Evolutionary conservation across 2,329 filamentous ascomycete species (phyloP).

Genomic region (Aspergillus ruber): DNA sequence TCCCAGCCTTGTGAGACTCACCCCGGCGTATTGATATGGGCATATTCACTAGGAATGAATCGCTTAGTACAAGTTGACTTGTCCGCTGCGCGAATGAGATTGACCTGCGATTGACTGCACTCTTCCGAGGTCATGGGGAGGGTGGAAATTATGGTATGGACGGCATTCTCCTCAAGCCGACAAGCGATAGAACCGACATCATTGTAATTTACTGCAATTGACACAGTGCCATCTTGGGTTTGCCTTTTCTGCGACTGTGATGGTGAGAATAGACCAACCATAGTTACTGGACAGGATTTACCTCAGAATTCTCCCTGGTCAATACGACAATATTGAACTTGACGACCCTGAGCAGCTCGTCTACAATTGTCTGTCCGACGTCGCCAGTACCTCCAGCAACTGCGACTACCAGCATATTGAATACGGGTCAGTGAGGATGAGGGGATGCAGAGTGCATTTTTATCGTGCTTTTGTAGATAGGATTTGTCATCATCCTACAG

Average conservation of each 20-base stretch:
- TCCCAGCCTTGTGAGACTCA: slow-evolving; percentile 9
- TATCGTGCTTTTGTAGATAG: not conserved
- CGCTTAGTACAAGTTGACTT: slow-evolving; percentile 31
- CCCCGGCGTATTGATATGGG: slow-evolving; percentile 27
- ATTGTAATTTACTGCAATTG: slow-evolving; percentile 23
- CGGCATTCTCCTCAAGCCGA: slow-evolving; percentile 30
- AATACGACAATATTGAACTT: slow-evolving; percentile 38
- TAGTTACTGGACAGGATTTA: slow-evolving; percentile 1
- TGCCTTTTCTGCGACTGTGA: not conserved
- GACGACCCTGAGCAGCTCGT: slow-evolving; percentile 30
- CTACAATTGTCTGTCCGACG: slow-evolving; percentile 44
- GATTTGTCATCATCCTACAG: too few species aligned
- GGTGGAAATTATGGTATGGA: slow-evolving; percentile 43
- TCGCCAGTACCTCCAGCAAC: slow-evolving; percentile 34
- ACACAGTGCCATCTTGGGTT: not conserved
- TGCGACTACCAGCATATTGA: slow-evolving; percentile 37
- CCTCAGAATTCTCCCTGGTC: slow-evolving; percentile 20
- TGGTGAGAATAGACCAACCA: slow-evolving; percentile 2
- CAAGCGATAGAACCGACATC: slow-evolving; percentile 21
- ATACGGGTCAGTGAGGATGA: not conserved
- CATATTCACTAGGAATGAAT: slow-evolving; percentile 42
- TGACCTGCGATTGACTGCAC: slow-evolving; percentile 31
- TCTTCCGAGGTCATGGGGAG: slow-evolving; percentile 27
- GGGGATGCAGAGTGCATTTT: not conserved
- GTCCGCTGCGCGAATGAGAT: slow-evolving; percentile 41